These are phyloP conservation scores for Pseudomonodictys pantanalensis DNA, from an alignment of 495 filamentous ascomycete species.

Conservation along the genomic window DNA sequence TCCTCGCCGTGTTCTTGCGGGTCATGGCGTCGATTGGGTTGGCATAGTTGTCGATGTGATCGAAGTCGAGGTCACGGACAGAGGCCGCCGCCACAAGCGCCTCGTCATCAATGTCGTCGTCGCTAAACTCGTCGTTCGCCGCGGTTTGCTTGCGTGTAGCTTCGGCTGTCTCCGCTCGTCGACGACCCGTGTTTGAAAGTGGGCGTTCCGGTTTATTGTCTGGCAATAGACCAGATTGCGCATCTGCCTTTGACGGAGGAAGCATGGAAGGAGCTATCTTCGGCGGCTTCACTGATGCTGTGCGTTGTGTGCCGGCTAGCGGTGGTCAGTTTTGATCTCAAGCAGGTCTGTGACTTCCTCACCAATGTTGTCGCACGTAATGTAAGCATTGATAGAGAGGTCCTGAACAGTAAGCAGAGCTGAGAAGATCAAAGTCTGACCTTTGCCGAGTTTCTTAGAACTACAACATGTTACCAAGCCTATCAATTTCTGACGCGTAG, in stretches of 20 bases:
- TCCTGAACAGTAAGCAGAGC: slow-evolving; percentile 54
- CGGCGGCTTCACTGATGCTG: slow-evolving; percentile 60
- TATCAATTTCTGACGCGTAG: background rate
- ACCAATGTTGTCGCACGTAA: slow-evolving; percentile 88
- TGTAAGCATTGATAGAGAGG: slow-evolving; percentile 65
- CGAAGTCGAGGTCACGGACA: slow-evolving; percentile 43
- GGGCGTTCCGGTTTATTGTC: slow-evolving; percentile 10
- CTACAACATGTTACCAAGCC: slow-evolving; percentile 46
- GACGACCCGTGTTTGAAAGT: slow-evolving; percentile 21
- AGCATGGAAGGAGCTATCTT: slow-evolving; percentile 59
- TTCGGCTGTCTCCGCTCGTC: slow-evolving; percentile 8
- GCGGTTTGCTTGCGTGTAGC: background rate
- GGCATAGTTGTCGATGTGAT: slow-evolving; percentile 48
- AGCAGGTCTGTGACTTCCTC: slow-evolving; percentile 16
- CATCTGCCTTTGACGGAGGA: slow-evolving; percentile 35
- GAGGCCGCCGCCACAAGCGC: slow-evolving; percentile 50
- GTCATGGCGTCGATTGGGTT: slow-evolving; percentile 29
- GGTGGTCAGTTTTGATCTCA: background rate
- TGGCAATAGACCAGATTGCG: background rate
- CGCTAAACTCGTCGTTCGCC: slow-evolving; percentile 52
- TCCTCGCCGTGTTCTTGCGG: slow-evolving; percentile 20
- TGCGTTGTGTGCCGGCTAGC: slow-evolving; percentile 71
- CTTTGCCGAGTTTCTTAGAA: slow-evolving; percentile 63
- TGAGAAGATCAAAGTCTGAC: slow-evolving; percentile 60
- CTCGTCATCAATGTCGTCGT: slow-evolving; percentile 54